Evolutionary conservation across 352 stramenopile genomes (phyloP), one percentile per base, ranked within the genome.

Genomic region (Phytophthora hibernalis): DNA sequence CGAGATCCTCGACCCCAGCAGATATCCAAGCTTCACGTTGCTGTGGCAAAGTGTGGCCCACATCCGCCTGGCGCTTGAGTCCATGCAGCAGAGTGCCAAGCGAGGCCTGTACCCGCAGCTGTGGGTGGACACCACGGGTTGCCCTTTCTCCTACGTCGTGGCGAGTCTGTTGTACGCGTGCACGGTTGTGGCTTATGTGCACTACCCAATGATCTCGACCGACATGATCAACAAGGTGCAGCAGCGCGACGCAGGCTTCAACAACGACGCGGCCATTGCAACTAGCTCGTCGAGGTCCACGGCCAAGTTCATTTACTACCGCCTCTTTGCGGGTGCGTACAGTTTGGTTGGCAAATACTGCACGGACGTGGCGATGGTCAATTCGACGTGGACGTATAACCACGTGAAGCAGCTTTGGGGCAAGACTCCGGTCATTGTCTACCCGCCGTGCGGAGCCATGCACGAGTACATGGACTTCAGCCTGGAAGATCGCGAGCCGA

Each of bases 181-280:
- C 52, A 87, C 65, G 1, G 87, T 99, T 31, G 83, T 92, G 3
- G 87, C 96, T 45, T 99, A 99, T 86, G 96, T 98, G 24, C 98
- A 99, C 85, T 99, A 99, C 85, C 98, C 98, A 8, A 99, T 98
- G 58, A 99, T 99, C 68, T 99, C 92, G 49, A 98, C 93, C 31
- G 97, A 99, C 68, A 99, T 99, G 98, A 92, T 99, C 33, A 63
- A 72, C 33, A 85, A 96, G 35, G 97, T 99, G 6, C 91, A 90
- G 64, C 82, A 98, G 55, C 91, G 93, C 35, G 72, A 88, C 35
- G 75, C 93, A 5, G 84, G 87, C 13, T 99, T 99, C 76, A 99
- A 99, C 80, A 99, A 99, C 72, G 66, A 92, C 45, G 49, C 80
- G 11, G 61, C 78, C 7, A 93, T 99, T 28, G 83, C 95, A 6